phyloP scores from a whole-genome alignment of 2,329 filamentous ascomycete species.

The Fusarium foetens region DNA sequence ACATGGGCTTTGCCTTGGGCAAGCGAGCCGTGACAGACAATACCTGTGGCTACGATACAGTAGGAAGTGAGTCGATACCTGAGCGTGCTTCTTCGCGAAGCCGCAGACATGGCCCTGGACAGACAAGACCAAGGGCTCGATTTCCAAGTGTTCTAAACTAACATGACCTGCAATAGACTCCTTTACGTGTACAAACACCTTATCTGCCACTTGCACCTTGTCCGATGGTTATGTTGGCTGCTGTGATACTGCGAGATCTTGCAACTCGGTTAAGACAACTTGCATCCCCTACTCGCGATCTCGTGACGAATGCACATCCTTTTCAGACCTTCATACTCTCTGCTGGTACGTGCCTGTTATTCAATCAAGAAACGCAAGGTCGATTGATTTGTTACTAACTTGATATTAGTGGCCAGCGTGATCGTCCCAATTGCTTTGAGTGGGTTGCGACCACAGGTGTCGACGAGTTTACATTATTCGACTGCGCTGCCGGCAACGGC shows the following conservation, averaged over 20 bases:
- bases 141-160: background rate
- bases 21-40: slow-evolving; percentile 39
- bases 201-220: slow-evolving; percentile 43
- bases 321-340: slow-evolving; percentile 48
- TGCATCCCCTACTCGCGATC: slow-evolving; percentile 48
- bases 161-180: slow-evolving; percentile 36
- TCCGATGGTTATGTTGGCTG: slow-evolving; percentile 47
- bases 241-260: slow-evolving; percentile 45
- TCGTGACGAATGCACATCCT: slow-evolving; percentile 38
- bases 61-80: slow-evolving; percentile 44
- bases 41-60: slow-evolving; percentile 48
- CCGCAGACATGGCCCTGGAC: background rate
- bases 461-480: slow-evolving; percentile 42
- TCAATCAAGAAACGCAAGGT: background rate
- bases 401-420: slow-evolving; percentile 19
- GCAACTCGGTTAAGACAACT: slow-evolving; percentile 46
- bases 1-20: slow-evolving; percentile 44
- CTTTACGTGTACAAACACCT: slow-evolving; percentile 44
- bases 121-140: background rate
- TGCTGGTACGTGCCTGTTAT: slow-evolving; percentile 47
- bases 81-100: background rate
- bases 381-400: slow-evolving; percentile 10
- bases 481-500: slow-evolving; percentile 42
- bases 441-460: slow-evolving; percentile 42
- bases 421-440: slow-evolving; percentile 43